Percentiles rank a stretch among this genome's conserved stretches.
Evolutionary conservation across 2,329 filamentous ascomycete genomes (phyloP).

Genomic region (Calonectria leucothoes): DNA sequence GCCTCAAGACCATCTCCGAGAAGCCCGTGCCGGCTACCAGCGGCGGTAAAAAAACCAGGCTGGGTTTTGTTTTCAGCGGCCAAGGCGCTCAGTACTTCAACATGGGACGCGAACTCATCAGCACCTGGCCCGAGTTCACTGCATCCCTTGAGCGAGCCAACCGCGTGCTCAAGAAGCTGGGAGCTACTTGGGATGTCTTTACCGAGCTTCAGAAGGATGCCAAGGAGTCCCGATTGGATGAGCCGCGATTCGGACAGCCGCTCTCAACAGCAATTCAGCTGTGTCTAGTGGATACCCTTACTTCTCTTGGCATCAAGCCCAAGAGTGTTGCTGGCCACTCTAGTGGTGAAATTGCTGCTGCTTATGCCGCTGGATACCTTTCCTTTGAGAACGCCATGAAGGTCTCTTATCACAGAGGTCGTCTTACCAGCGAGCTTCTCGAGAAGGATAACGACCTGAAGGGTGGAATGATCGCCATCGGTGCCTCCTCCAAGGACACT

Average conservation of each 20-base stretch:
- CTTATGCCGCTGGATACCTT: conserved; percentile 41
- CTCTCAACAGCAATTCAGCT: conserved; percentile 56
- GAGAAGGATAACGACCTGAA: conserved; percentile 3
- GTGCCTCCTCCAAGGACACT: conserved; percentile 25
- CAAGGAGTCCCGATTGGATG: conserved; percentile 29
- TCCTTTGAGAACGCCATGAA: conserved; percentile 44
- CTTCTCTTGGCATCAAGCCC: conserved; percentile 41
- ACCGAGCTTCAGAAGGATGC: conserved; percentile 29
- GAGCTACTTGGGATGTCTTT: conserved; percentile 19
- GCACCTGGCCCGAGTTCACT: conserved; percentile 29
- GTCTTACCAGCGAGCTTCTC: conserved; percentile 19
- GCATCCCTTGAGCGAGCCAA: conserved; percentile 24
- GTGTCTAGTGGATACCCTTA: conserved; percentile 50
- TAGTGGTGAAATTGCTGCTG: conserved; percentile 53
- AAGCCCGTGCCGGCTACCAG: conserved; percentile 18
- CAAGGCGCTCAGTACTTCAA: conserved; percentile 52
- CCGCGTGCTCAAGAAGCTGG: background rate
- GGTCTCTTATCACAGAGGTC: conserved; percentile 42
- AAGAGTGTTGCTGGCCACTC: conserved; percentile 50
- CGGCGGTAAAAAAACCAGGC: conserved; percentile 15
- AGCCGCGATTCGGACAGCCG: conserved; percentile 48
- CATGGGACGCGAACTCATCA: conserved; percentile 48
- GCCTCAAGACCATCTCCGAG: conserved; percentile 20
- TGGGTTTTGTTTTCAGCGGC: conserved; percentile 50
- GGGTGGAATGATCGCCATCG: conserved; percentile 49